Evolutionary conservation across 2,329 filamentous ascomycete species (phyloP).

Genomic region (Colletotrichum lindemuthianum): DNA sequence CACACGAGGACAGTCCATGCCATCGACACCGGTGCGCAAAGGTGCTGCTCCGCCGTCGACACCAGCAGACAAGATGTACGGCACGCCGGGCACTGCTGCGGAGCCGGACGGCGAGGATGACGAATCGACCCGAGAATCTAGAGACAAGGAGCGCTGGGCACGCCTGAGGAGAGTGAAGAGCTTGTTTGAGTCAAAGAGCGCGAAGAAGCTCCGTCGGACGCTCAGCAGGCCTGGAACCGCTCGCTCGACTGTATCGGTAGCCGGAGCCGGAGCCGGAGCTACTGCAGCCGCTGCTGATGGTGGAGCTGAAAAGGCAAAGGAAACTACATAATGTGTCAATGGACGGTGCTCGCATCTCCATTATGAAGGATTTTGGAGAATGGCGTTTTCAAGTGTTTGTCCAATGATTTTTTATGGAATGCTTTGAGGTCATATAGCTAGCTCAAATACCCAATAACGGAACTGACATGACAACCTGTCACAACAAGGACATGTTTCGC

Average conservation of each 20-base stretch:
- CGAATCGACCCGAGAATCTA: constrained; percentile 59
- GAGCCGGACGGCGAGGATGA: constrained; percentile 51
- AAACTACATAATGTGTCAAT: too few species aligned
- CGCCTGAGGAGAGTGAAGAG: constrained; percentile 77
- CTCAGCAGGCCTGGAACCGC: constrained; percentile 55
- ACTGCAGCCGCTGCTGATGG: not conserved
- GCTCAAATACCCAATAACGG: too few species aligned
- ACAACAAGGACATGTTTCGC: too few species aligned
- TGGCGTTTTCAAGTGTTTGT: too few species aligned
- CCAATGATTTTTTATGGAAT: too few species aligned
- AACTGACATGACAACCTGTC: too few species aligned
- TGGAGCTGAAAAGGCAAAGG: too few species aligned
- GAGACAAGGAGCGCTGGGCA: constrained; percentile 80
- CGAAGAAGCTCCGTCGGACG: constrained; percentile 60
- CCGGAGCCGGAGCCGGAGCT: not conserved
- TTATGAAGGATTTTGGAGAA: too few species aligned
- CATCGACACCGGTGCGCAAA: constrained; percentile 30
- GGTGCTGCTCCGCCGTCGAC: constrained; percentile 29
- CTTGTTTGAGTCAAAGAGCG: constrained; percentile 73
- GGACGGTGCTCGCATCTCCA: too few species aligned
- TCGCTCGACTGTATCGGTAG: constrained; percentile 43
- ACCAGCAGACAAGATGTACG: constrained; percentile 26
- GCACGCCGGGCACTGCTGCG: constrained; percentile 35
- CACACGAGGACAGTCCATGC: constrained; percentile 26
- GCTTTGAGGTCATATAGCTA: too few species aligned